Base-by-base conservation (phyloP, 495 filamentous ascomycete genomes). In the Penicillium psychrofluorescens region DNA sequence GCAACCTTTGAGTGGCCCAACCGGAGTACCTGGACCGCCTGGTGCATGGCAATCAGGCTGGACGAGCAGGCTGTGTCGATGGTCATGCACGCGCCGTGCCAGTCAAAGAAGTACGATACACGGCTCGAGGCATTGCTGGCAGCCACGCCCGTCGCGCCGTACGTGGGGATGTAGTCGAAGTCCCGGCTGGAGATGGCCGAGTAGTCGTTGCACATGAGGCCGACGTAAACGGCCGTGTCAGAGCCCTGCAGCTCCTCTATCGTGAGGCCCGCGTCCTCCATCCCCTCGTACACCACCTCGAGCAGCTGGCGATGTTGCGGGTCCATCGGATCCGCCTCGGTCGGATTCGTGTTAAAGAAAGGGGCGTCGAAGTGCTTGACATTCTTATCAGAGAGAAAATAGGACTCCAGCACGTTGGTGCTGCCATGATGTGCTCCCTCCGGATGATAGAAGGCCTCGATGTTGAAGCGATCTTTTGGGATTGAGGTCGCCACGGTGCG, bases 41-140 rank as follows among this genome's bases (percentile, higher is more conserved):
- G 54, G 39, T 76, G 71, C 0, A 68, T 31, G 5, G 60, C 62
- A 31, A 70, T 61, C 11, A 82, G 54, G 13, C 67, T 71, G 1
- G 70, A 72, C 4, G 77, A 80, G 46, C 79, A 83, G 0, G 76
- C 79, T 0, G 78, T 82, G 45, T 83, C 78, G 1, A 81, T 62
- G 0, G 74, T 77, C 64, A 81, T 69, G 2, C 64, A 70, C 0
- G 78, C 72, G 0, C 78, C 79, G 0, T 69, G 61, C 56, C 73
- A 69, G 44, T 81, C 69, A 39, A 77, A 81, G 49, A 76, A 77
- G 41, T 78, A 77, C 0, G 74, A 78, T 0, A 83, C 44, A 0
- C 79, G 67, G 42, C 81, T 79, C 2, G 77, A 68, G 1, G 74
- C 36, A 41, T 80, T 68, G 22, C 55, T 57, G 0, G 63, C 50